Evolutionary conservation across 257 asterid genomes (phyloP).

Genomic region (Verbena officinalis): DNA sequence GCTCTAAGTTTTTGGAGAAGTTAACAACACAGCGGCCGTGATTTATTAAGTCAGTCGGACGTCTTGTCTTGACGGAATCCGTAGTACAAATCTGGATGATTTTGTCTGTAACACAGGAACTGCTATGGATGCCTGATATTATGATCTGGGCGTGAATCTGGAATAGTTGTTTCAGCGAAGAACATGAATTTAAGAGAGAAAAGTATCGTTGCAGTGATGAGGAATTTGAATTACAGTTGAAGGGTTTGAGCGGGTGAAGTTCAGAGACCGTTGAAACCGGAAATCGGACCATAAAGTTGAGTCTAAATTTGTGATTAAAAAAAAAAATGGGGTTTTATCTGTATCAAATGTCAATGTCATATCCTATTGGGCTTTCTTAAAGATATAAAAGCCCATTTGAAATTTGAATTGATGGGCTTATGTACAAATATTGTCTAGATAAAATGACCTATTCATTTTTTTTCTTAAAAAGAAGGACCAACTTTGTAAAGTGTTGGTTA

Average conservation of each 20-base stretch:
- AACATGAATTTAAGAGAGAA: slow-evolving; percentile 36
- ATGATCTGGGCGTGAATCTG: slow-evolving; percentile 52
- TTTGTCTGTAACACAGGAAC: slow-evolving; percentile 30
- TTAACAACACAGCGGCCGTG: slow-evolving; percentile 36
- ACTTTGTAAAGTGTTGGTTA: no score
- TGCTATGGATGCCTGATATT: slow-evolving; percentile 34
- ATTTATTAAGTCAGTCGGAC: slow-evolving; percentile 22
- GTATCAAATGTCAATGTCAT: no score
- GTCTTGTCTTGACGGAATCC: slow-evolving; percentile 15
- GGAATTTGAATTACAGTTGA: slow-evolving; percentile 27
- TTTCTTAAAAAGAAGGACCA: no score
- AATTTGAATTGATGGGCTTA: no score
- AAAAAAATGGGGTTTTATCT: no score
- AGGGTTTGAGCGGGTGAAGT: slow-evolving; percentile 29
- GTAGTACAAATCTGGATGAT: slow-evolving; percentile 47
- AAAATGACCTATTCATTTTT: no score
- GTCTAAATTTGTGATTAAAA: no score
- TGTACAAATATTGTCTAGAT: no score
- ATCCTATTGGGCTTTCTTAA: no score
- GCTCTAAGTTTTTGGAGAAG: slow-evolving; percentile 28
- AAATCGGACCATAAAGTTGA: slow-evolving; percentile 26
- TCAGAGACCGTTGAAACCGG: slow-evolving; percentile 14
- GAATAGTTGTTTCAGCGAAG: slow-evolving; percentile 39
- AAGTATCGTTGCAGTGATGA: slow-evolving; percentile 28
- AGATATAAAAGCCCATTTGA: no score